Base-by-base conservation (phyloP, 257 asterid species). In the Nicotiana paniculata region DNA sequence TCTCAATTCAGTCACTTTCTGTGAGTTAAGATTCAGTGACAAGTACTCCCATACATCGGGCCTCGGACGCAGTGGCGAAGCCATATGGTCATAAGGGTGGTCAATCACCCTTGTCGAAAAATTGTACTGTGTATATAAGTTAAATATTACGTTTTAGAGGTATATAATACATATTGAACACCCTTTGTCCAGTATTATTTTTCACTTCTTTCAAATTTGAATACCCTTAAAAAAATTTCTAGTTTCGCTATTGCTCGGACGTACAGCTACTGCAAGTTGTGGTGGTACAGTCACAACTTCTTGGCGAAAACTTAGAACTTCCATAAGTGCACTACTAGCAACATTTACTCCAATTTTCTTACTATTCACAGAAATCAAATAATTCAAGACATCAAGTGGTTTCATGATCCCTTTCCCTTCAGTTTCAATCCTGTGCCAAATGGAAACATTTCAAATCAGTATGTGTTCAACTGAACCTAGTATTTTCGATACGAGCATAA, bases 1-100 rank as follows among this genome's bases (percentile, higher is more conserved):
- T 12, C 78, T 83, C 82, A 87, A 39, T 64, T 67, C 81, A 18
- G 62, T 81, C 21, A 87, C 85, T 15, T 48, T 77, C 10, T 81
- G 68, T 26, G 55, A 63, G 8, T 81, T 58, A 37, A 87, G 80
- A 65, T 87, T 81, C 66, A 87, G 37, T 18, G 72, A 68, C n/a
- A 83, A 26, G 15, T 85, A 87, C 76, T 85, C 88, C 88, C 90
- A 87, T 4, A 85, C 88, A 6, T 88, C 90, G 10, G 90, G 90
- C 85, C 86, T 87, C 12, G 79, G 84, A 32, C 88, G 87, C 24
- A 21, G 24, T 21, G 24, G 24, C 24, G 24, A 21, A 21, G 24
- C 24, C 24, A 21, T 21, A 21, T 21, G 24, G 24, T 21, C 24
- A 21, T 21, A 21, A 21, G 24, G 24, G 24, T 21, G 24, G 24